Base-by-base conservation (phyloP, 805 yeast species). In the Kurtzmaniella fragi region DNA sequence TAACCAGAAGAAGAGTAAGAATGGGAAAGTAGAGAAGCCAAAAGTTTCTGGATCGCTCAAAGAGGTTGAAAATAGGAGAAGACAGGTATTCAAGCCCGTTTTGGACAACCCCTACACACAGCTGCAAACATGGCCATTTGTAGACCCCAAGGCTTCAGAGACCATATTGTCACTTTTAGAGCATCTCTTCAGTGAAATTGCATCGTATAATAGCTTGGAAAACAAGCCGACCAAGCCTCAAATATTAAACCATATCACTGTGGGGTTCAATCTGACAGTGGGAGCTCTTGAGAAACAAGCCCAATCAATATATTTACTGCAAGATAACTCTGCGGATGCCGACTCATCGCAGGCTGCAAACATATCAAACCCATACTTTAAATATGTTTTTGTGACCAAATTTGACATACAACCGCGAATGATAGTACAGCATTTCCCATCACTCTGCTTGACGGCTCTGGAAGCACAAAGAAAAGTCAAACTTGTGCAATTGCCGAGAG, bases 11-110 rank as follows among this genome's bases (percentile, higher is more conserved):
- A 16, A 20, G 13, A 9, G 15, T 38, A 14, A 32, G 13, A 27
- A 38, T 37, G 23, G 32, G 34, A 23, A 31, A 34, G 35, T 5
- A 34, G 6, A 28, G 41, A 37, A 31, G 50, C 34, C 7, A 41
- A 36, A 35, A 35, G 44, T 34, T 42, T 31, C 53, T 12, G 59
- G 59, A 13, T 75, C 82, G 0, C 39, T 80, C 11, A 77, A 73
- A 44, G 72, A 69, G 16, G 42, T 69, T 2, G 83, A 79, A 37
- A 61, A 63, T 45, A 71, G 69, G 52, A 62, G 75, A 38, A 67
- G 71, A 44, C 80, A 78, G 44, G 77, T 80, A 6, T 78, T 77
- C 57, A 80, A 77, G 54, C 86, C 89, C 0, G 61, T 82, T 2
- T 60, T 82, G 15, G 81, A 80, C 23, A 78, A 78, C 43, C 87